phyloP scores from a whole-genome alignment of 208 protist genomes.

The Leishmania guyanensis region DNA sequence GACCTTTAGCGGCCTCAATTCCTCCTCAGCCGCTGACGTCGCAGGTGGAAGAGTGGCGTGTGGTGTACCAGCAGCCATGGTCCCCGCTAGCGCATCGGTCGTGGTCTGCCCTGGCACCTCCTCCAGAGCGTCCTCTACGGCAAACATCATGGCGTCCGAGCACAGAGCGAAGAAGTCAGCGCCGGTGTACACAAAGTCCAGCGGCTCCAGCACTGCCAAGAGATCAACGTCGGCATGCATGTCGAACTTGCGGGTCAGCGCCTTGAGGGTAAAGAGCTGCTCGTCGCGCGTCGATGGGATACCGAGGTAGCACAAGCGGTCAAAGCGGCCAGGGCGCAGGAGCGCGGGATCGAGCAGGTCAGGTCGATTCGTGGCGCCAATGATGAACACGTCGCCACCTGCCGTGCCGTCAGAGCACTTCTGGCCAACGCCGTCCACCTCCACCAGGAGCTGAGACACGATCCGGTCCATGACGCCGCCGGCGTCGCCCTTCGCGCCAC shows the following conservation, averaged over 20 bases:
- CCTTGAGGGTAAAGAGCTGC: slow-evolving; percentile 77
- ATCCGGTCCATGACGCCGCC: slow-evolving; percentile 95
- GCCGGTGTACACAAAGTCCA: slow-evolving; percentile 91
- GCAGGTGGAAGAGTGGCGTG: neutral
- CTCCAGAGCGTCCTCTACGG: slow-evolving; percentile 89
- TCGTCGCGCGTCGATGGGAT: slow-evolving; percentile 76
- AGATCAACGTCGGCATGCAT: slow-evolving; percentile 70
- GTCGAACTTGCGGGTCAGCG: slow-evolving; percentile 87
- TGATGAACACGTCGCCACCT: slow-evolving; percentile 90
- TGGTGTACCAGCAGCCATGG: neutral
- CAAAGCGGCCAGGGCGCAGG: slow-evolving; percentile 93
- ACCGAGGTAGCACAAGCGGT: slow-evolving; percentile 89
- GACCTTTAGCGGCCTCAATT: slow-evolving; percentile 39
- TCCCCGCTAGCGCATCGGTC: neutral
- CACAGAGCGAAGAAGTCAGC: slow-evolving; percentile 96
- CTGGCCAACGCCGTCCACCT: slow-evolving; percentile 89
- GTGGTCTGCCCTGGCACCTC: slow-evolving; percentile 19
- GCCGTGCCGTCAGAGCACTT: slow-evolving; percentile 69
- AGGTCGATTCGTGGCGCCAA: slow-evolving; percentile 92
- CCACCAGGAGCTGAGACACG: slow-evolving; percentile 92
- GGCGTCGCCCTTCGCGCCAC: slow-evolving; percentile 86
- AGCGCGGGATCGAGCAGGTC: slow-evolving; percentile 92
- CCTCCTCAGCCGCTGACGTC: neutral
- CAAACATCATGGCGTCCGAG: slow-evolving; percentile 94
- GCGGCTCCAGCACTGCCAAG: slow-evolving; percentile 54